Evolutionary conservation across 2,329 filamentous ascomycete genomes (phyloP).

Genomic region (Aspergillus sojae): DNA sequence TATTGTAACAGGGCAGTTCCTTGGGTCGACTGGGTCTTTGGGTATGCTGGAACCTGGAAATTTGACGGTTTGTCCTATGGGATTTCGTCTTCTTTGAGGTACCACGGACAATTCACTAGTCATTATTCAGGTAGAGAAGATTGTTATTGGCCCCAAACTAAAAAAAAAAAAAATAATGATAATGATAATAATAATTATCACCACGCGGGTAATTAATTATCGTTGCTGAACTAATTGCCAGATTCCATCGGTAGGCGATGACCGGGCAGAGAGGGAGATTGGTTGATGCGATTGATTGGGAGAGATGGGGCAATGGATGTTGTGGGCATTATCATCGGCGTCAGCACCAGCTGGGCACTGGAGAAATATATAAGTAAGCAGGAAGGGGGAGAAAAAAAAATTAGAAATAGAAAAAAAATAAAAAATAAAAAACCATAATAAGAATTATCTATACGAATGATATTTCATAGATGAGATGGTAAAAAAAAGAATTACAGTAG

Average conservation of each 20-base stretch:
- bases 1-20: slow-evolving; percentile 17
- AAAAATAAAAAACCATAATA: background rate
- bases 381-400: no score
- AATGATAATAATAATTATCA: no score
- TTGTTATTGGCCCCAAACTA: slow-evolving; percentile 11
- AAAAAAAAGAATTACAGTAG: slow-evolving; percentile 10
- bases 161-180: slow-evolving; percentile 3
- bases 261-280: slow-evolving; percentile 1
- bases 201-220: background rate
- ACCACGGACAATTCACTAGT: slow-evolving; percentile 1
- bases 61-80: background rate
- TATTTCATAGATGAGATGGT: background rate
- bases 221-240: slow-evolving; percentile 5
- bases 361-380: background rate
- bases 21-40: slow-evolving; percentile 22
- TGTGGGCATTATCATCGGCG: slow-evolving; percentile 2
- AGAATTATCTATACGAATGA: slow-evolving; percentile 7
- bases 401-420: background rate
- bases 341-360: slow-evolving; percentile 2
- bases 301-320: slow-evolving; percentile 2
- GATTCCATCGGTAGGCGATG: slow-evolving; percentile 11
- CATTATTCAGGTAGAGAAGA: slow-evolving; percentile 8
- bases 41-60: slow-evolving; percentile 1
- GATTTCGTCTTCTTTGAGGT: background rate
- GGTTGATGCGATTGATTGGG: slow-evolving; percentile 5